Evolutionary conservation across 345 rosid species (phyloP), one percentile per base, ranked within the genome.

Genomic region (Acer yangbiense): DNA sequence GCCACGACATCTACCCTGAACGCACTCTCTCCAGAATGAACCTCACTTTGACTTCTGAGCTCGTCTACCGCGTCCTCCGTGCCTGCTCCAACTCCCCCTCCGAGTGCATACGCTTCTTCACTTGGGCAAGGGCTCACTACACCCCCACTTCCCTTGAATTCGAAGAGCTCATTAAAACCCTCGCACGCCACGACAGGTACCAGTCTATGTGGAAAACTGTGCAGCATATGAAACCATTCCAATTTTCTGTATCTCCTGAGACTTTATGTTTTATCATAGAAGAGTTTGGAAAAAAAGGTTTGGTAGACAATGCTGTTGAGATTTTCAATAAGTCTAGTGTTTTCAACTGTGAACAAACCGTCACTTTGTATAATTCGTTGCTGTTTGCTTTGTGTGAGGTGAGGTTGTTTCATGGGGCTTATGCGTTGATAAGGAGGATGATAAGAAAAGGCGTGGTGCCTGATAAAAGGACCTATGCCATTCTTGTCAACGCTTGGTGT

Each of bases 401-500:
- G 27, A 95, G 87, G 80, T 80, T 92, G 94, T 95, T 90, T 78
- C 93, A 92, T 39, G 97, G 94, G 1, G 95, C 98, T 62, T 94
- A 94, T 72, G 97, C 97, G 0, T 77, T 95, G 82, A 84, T 92
- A 39, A 78, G 97, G 85, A 82, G 98, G 84, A 92, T 96, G 98
- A 84, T 91, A 35, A 82, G 98, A 76, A 96, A 86, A 79, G 92
- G 90, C 1, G 73, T 89, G 18, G 87, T 77, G 39, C 97, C 95
- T 0, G 86, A 91, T 82, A 94, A 88, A 82, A 83, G 82, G 20
- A 91, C 97, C 6, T 94, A 91, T 29, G 21, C 90, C 0, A 55
- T 94, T 23, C 85, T 95, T 74, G 97, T 93, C 13, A 90, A 90
- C 57, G 97, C 90, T 9, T 95, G 97, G 99, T 92, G 98, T 27